phyloP scores from a whole-genome alignment of 116 monocot genomes.

The Posidonia oceanica region DNA sequence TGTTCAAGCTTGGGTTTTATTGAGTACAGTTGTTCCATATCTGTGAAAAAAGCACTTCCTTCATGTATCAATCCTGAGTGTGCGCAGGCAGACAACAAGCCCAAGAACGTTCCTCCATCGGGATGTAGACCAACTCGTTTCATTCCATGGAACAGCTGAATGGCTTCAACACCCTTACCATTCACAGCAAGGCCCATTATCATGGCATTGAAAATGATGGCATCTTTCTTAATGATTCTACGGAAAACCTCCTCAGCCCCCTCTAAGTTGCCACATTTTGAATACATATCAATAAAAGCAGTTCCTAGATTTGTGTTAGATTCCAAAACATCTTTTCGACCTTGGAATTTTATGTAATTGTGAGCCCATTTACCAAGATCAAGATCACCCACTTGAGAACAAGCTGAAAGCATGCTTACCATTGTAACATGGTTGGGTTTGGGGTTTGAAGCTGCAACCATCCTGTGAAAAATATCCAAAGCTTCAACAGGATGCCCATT shows the following conservation, averaged over 20 bases:
- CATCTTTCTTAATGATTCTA: constrained; percentile 12
- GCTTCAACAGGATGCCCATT: constrained; percentile 13
- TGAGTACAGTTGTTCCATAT: constrained; percentile 10
- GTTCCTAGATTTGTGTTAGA: constrained; percentile 24
- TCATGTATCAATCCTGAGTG: constrained; percentile 20
- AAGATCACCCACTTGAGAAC: constrained; percentile 23
- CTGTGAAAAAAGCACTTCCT: constrained; percentile 10
- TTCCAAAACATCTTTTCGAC: constrained; percentile 1
- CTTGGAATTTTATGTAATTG: constrained; percentile 9
- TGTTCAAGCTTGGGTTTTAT: constrained; percentile 20
- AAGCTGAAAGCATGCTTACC: constrained; percentile 22
- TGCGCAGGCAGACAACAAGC: constrained; percentile 21
- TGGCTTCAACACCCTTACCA: constrained; percentile 13
- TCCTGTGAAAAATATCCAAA: constrained; percentile 13
- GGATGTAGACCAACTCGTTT: constrained; percentile 9
- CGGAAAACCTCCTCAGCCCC: constrained; percentile 12
- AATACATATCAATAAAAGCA: constrained; percentile 36
- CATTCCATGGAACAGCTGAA: constrained; percentile 19
- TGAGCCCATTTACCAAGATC: constrained; percentile 27
- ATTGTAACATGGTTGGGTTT: constrained; percentile 27
- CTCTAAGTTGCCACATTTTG: constrained; percentile 24
- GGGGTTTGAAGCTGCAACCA: constrained; percentile 6
- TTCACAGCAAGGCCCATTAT: constrained; percentile 29
- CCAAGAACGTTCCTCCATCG: constrained; percentile 21
- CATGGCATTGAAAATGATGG: constrained; percentile 28